phyloP scores from a whole-genome alignment of 2,329 filamentous ascomycete species.

The Pestalotiopsis sp. region DNA sequence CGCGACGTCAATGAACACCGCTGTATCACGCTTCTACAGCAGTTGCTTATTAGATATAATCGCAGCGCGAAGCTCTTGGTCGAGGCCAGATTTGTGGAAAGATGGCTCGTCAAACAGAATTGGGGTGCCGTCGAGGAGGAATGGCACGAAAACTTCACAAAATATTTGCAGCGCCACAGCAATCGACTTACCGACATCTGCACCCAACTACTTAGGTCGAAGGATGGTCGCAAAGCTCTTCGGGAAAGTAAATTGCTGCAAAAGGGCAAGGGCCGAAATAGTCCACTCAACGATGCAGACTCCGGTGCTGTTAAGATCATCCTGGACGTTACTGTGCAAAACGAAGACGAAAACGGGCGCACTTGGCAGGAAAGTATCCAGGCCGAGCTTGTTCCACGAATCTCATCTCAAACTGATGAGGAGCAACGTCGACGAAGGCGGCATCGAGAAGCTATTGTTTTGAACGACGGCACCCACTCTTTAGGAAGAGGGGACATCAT shows the following conservation, averaged over 20 bases:
- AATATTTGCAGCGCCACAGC: constrained; percentile 50
- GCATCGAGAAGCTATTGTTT: constrained; percentile 85
- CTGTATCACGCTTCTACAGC: constrained; percentile 58
- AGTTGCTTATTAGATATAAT: constrained; percentile 60
- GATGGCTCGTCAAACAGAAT: constrained; percentile 74
- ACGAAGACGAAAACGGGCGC: constrained; percentile 29
- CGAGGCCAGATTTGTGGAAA: constrained; percentile 67
- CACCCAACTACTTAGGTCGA: constrained; percentile 48
- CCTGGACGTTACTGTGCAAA: constrained; percentile 36
- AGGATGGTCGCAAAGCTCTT: constrained; percentile 53
- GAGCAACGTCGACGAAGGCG: constrained; percentile 76
- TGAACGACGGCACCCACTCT: constrained; percentile 82
- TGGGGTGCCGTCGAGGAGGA: constrained; percentile 63
- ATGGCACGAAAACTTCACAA: constrained; percentile 53
- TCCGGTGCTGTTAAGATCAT: constrained; percentile 35
- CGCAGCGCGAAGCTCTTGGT: constrained; percentile 56
- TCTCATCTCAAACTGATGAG: constrained; percentile 58
- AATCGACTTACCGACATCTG: constrained; percentile 59
- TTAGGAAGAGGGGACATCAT: constrained; percentile 79
- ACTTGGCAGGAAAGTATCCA: constrained; percentile 31
- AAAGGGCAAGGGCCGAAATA: constrained; percentile 29
- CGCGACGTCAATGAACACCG: constrained; percentile 64
- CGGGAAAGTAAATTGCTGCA: constrained; percentile 51
- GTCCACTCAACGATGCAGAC: constrained; percentile 24
- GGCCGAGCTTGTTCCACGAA: constrained; percentile 36